Base-by-base conservation (phyloP, 1,139 yeast species). In the Protomyces pachydermus region DNA sequence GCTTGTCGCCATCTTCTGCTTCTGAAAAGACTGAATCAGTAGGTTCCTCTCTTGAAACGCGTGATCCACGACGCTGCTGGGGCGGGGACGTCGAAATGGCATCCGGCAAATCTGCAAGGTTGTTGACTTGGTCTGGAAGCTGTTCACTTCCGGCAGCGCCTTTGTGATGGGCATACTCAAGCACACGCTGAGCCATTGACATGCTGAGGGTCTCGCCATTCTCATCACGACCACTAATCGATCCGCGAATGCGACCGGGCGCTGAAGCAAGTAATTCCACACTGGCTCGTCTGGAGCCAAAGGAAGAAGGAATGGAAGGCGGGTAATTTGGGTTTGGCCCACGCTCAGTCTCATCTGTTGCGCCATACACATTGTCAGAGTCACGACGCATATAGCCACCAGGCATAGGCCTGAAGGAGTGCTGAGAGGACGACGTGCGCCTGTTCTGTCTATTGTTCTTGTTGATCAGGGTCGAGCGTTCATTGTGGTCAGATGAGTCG, bases 171-270 rank as follows among this genome's bases (percentile, higher is more conserved):
- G 58, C 58, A 48, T 54, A 46, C 14, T 45, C 58, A n/a, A 60
- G 51, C 28, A 54, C 64, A 8, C 64, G 46, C 50, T 60, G 64
- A 20, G 64, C 64, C 54, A 60, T 60, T n/a, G 55, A 45, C 58
- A 60, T 46, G 32, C 54, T 50, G 14, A 60, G 25, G 9, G 54
- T 56, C 3, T 56, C 50, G 18, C 64, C 64, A 18, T 56, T 39
- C 10, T 54, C 58, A 48, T 60, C 62, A 16, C 45, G 25, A 6
- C 62, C 62, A 32, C 62, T 60, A 54, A 60, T 60, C 34, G 57
- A 45, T 10, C 45, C 39, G 37, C 54, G 50, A 35, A 54, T 54
- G 25, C 58, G 55, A 1, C 54, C 48, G 0, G n/a, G 42, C 0
- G 48, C 12, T 3, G 50, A 34, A 2, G 52, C 34, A 25, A 46